These are phyloP conservation scores for Thermochaetoides dissita DNA, from an alignment of 2,329 filamentous ascomycete species.

Conservation along the genomic window DNA sequence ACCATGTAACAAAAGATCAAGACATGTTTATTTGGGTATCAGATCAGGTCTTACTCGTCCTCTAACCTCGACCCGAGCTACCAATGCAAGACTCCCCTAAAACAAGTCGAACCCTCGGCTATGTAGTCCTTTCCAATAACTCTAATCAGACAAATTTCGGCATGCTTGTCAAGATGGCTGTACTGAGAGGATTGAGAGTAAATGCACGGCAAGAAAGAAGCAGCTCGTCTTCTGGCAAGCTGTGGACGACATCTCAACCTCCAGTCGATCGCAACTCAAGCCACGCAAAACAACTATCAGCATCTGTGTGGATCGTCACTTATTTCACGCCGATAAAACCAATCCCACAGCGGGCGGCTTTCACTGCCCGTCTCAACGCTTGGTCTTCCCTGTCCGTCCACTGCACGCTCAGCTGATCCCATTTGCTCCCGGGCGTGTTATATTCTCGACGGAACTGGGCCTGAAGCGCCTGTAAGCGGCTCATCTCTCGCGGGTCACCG, in stretches of 20 bases:
- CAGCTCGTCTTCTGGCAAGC: neutral
- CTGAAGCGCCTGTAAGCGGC: conserved; percentile 45
- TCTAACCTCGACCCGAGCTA: too few species aligned
- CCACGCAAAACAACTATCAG: neutral
- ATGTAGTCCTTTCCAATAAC: too few species aligned
- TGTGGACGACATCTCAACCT: neutral
- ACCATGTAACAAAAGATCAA: too few species aligned
- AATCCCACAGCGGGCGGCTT: conserved; percentile 45
- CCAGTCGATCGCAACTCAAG: neutral
- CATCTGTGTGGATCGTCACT: conserved; percentile 3
- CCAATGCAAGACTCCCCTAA: too few species aligned
- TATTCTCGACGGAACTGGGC: conserved; percentile 49
- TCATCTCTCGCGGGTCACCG: conserved; percentile 55
- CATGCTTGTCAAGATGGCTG: too few species aligned
- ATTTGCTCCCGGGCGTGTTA: conserved; percentile 47
- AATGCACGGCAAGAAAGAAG: too few species aligned
- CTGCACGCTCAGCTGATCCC: conserved; percentile 51
- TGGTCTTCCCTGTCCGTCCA: conserved; percentile 57
- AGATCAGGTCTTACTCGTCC: too few species aligned
- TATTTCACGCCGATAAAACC: conserved; percentile 53
- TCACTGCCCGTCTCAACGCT: conserved; percentile 42
- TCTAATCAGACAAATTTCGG: too few species aligned
- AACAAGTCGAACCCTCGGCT: too few species aligned
- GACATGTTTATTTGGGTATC: too few species aligned
- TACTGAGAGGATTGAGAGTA: too few species aligned